Evolutionary conservation across 257 asterid species (phyloP).

Genomic region (Capsicum pubescens): DNA sequence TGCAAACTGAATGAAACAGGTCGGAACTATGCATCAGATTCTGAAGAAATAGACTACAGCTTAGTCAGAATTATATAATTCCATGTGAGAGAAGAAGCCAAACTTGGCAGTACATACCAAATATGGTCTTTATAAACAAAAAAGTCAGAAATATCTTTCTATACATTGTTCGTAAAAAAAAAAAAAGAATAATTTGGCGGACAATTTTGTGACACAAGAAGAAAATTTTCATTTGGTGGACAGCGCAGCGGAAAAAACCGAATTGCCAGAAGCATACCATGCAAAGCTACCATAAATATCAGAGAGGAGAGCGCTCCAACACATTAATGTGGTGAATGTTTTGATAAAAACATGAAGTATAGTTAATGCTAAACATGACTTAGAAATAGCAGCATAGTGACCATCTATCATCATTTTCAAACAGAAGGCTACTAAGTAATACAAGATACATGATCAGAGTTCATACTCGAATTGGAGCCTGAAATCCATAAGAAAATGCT

Average conservation of each 20-base stretch:
- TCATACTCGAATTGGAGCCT: not conserved
- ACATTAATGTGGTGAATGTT: not conserved
- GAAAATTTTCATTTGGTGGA: not conserved
- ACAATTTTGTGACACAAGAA: not conserved
- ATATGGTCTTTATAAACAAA: not conserved
- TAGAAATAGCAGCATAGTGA: not conserved
- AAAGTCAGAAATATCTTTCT: not conserved
- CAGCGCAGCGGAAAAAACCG: not conserved
- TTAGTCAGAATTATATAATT: not conserved
- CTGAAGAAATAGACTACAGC: not conserved
- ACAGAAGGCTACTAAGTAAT: not conserved
- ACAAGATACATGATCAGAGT: not conserved
- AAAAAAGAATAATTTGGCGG: not conserved
- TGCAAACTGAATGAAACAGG: not conserved
- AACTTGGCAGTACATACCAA: conserved; percentile 15
- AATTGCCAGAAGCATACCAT: not conserved
- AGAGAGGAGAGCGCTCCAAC: conserved; percentile 20
- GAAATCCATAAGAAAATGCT: conserved; percentile 10
- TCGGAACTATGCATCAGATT: not conserved
- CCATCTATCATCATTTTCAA: conserved; percentile 9
- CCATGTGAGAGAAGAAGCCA: not conserved
- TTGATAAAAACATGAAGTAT: conserved; percentile 8
- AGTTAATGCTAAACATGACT: not conserved
- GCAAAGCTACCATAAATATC: conserved; percentile 3
- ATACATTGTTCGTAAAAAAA: not conserved